A percentile compares a stretch with the other conserved stretches of the same genome.
These are phyloP conservation scores for Myxozyma sirexii DNA, from an alignment of 805 yeast genomes.

Conservation along the genomic window DNA sequence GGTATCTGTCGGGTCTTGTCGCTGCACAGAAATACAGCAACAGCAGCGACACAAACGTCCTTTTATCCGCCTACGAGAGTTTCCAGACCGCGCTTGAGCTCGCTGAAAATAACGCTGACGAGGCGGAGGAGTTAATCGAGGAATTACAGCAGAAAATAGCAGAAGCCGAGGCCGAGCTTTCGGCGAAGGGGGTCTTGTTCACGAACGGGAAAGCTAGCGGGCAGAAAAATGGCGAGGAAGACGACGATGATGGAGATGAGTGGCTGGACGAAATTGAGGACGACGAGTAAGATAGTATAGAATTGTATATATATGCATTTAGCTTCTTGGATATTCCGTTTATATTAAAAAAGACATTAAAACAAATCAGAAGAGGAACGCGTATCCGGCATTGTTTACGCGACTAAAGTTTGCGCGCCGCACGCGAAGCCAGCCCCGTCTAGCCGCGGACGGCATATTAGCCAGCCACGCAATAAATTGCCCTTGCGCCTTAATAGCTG, in stretches of 20 bases:
- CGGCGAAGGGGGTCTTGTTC: background rate
- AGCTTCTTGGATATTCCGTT: background rate
- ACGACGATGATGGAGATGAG: slow-evolving; percentile 22
- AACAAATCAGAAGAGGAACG: background rate
- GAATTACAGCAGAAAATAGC: slow-evolving; percentile 10
- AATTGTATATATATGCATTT: background rate
- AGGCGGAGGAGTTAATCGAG: slow-evolving; percentile 16
- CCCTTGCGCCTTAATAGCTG: background rate
- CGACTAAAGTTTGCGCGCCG: slow-evolving; percentile 11
- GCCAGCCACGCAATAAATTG: background rate
- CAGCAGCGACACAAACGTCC: background rate
- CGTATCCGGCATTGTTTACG: background rate
- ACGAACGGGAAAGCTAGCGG: background rate
- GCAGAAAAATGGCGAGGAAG: background rate
- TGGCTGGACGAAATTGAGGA: slow-evolving; percentile 32
- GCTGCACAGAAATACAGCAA: slow-evolving; percentile 10
- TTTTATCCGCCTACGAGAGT: slow-evolving; percentile 13
- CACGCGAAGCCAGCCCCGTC: slow-evolving; percentile 7
- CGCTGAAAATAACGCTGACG: slow-evolving; percentile 13
- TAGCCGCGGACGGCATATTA: background rate
- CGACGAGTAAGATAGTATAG: slow-evolving; percentile 1
- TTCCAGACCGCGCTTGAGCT: slow-evolving; percentile 19
- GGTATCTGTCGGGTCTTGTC: slow-evolving; percentile 81
- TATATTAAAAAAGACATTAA: too few relatives aligned
- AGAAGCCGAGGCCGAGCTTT: slow-evolving; percentile 15